phyloP scores from a whole-genome alignment of 129 eudicot species.

The Smallanthus sonchifolius region DNA sequence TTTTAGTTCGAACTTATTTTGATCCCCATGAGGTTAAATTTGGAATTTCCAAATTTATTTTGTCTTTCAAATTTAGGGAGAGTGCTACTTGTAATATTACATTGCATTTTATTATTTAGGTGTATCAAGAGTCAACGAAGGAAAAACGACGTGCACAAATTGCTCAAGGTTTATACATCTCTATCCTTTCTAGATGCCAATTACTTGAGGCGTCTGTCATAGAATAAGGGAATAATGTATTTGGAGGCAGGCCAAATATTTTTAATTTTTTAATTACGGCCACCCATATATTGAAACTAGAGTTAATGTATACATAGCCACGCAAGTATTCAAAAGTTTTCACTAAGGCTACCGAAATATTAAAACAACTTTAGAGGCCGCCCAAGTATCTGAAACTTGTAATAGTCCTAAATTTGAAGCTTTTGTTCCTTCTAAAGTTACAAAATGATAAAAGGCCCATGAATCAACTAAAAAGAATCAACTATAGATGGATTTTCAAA shows the following conservation, averaged over 20 bases:
- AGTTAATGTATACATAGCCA: not conserved
- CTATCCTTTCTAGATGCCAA: not conserved
- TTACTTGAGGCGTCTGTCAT: not conserved
- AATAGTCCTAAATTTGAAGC: not conserved
- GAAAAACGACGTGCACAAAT: conserved; percentile 92
- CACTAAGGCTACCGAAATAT: not conserved
- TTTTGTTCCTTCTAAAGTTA: not conserved
- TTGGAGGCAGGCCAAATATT: not conserved
- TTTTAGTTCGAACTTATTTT: conserved; percentile 96
- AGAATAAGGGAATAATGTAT: not conserved
- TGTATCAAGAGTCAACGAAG: conserved; percentile 92
- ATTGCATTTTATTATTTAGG: conserved; percentile 38
- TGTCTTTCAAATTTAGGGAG: not conserved
- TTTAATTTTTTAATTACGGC: not conserved
- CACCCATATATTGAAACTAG: not conserved
- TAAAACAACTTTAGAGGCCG: not conserved
- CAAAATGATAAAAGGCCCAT: not conserved
- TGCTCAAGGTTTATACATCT: conserved; percentile 66
- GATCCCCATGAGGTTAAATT: conserved; percentile 87
- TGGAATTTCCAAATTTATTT: not conserved
- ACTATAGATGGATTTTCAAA: not conserved
- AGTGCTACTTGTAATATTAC: conserved; percentile 7
- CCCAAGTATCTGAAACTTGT: not conserved
- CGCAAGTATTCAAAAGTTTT: not conserved
- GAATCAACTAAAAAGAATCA: not conserved